Evolutionary conservation across 371 early-diverging fungal genomes (phyloP), one percentile per base, ranked within the genome.

Genomic region (Mucor sp.): DNA sequence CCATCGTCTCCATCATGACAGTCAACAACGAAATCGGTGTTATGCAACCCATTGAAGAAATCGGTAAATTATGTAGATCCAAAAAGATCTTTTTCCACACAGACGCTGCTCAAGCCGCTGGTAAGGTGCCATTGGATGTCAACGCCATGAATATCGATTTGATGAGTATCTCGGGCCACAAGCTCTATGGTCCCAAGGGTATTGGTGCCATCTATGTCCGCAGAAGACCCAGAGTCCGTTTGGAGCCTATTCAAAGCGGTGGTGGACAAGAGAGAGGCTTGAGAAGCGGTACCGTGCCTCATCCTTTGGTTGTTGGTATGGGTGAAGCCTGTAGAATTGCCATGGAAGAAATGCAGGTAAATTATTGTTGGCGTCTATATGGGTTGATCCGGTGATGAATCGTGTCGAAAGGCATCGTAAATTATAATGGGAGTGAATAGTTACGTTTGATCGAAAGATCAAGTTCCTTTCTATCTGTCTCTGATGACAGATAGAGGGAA

Each of bases 21-120:
- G 97, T 99, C 50, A 99, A 99, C 82, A 99, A 99, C 79, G 99
- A 99, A 83, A 99, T 99, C 77, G 99, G 99, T 64, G 95, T 96
- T 17, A 91, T 99, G 59, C 97, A 99, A 76, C 98, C 99, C n/a
- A 74, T 99, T 66, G 89, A 84, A 62, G 97, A 96, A 70, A 99
- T 99, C 81, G 99, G 94, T 50, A 81, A 85, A 57, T 74, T 98
- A 39, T 97, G 97, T 80, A 90, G 94, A 21, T 84, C 86, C 25
- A 89, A 90, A 64, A 95, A 95, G 75, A 82, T 98, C 41, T 97
- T 96, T 70, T 96, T 98, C 88, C 97, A 99, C 74, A 97, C 98
- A 12, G 99, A 99, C 83, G 99, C 99, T n/a, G 99, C 99, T 5
- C 99, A 99, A 80, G 99, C 99, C 14, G 89, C 94, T 19, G 99